Percentiles rank a stretch among this genome's conserved stretches.
Evolutionary conservation across 176 grass and related monocot species (phyloP).

Genomic region (Bothriochloa decipiens): DNA sequence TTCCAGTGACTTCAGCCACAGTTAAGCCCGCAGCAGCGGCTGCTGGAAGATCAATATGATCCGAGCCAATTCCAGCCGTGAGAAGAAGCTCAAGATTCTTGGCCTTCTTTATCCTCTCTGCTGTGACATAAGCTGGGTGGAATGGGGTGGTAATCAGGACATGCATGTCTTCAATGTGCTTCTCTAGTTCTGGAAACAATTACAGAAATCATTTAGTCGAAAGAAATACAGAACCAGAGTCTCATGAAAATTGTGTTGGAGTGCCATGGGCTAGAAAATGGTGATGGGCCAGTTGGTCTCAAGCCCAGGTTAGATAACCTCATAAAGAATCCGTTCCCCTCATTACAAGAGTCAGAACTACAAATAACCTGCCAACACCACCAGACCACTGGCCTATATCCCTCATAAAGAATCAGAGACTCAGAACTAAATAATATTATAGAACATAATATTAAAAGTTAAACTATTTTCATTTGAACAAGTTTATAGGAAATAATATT

Average conservation of each 20-base stretch:
- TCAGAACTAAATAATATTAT: neutral
- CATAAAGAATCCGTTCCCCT: neutral
- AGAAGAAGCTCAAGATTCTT: constrained; percentile 91
- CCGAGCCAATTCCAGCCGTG: constrained; percentile 89
- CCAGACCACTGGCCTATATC: neutral
- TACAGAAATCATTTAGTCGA: constrained; percentile 11
- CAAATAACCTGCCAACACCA: neutral
- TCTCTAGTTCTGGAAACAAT: constrained; percentile 78
- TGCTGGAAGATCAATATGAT: constrained; percentile 33
- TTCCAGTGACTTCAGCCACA: no score
- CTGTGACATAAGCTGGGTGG: constrained; percentile 91
- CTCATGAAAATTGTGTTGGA: neutral
- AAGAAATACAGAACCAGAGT: neutral
- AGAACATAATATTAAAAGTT: neutral
- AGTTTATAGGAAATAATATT: neutral
- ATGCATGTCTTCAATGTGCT: constrained; percentile 86
- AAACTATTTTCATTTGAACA: neutral
- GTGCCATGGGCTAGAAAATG: neutral
- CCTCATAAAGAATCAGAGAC: neutral
- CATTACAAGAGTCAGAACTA: neutral
- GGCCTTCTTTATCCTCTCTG: constrained; percentile 86
- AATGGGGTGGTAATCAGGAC: constrained; percentile 95
- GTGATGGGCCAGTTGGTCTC: neutral
- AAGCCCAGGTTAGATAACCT: neutral
- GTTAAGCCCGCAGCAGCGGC: no score